These are phyloP conservation scores for Tetracladium marchalianum DNA, from an alignment of 495 filamentous ascomycete genomes.

Conservation along the genomic window DNA sequence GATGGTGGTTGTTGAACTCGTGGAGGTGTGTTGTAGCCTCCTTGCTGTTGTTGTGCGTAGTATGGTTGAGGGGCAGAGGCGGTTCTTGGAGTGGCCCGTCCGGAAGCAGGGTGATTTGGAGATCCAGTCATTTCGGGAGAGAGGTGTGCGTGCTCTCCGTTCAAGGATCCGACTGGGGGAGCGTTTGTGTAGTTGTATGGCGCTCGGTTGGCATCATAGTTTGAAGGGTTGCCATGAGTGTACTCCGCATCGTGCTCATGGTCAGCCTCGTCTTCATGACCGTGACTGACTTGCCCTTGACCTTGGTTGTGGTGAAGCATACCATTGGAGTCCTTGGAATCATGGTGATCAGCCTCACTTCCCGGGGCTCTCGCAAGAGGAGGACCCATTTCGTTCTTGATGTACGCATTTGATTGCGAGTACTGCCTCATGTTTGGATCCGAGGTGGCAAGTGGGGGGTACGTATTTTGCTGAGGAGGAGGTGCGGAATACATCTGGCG, in stretches of 20 bases:
- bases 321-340: conserved; percentile 60
- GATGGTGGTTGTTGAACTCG: conserved; percentile 51
- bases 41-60: conserved; percentile 49
- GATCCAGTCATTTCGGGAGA: conserved; percentile 81
- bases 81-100: conserved; percentile 79
- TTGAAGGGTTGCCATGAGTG: conserved; percentile 56
- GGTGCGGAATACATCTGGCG: conserved; percentile 73
- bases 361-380: conserved; percentile 55
- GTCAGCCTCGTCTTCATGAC: conserved; percentile 57
- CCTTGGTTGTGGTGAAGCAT: conserved; percentile 43
- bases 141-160: conserved; percentile 70
- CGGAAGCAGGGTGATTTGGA: conserved; percentile 76
- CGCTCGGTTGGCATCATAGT: conserved; percentile 57
- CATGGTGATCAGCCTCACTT: conserved; percentile 48
- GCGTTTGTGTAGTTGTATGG: conserved; percentile 68
- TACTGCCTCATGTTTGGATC: conserved; percentile 66
- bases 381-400: conserved; percentile 89
- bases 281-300: conserved; percentile 42
- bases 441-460: conserved; percentile 51
- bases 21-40: conserved; percentile 76
- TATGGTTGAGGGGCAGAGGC: conserved; percentile 56
- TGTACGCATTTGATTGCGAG: conserved; percentile 53
- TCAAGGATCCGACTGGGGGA: conserved; percentile 50
- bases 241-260: conserved; percentile 73
- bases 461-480: conserved; percentile 58